Evolutionary conservation across 139 green algal genomes (phyloP).

Genomic region (Auxenochlorella protothecoides): DNA sequence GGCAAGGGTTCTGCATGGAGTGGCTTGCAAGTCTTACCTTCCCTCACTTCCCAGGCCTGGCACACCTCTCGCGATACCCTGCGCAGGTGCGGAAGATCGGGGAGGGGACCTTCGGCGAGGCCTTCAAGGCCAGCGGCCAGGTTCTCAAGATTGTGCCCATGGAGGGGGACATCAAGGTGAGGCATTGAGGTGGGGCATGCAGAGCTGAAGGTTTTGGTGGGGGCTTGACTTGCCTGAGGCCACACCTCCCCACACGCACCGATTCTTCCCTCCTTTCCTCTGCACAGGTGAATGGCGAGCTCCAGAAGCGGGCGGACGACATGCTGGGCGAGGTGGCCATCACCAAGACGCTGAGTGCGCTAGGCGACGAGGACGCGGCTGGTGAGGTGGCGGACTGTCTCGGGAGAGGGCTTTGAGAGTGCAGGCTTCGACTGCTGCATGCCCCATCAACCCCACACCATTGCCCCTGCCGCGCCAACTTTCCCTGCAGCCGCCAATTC

Average conservation of each 20-base stretch:
- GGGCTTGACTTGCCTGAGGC: no score
- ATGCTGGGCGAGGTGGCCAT: slow-evolving; percentile 68
- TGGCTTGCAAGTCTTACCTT: no score
- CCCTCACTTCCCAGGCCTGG: slow-evolving; percentile 1
- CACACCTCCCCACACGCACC: neutral
- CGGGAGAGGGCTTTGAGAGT: no score
- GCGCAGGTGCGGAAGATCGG: slow-evolving; percentile 48
- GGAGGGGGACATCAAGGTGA: slow-evolving; percentile 46
- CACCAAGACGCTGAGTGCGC: slow-evolving; percentile 46
- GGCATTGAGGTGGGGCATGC: neutral
- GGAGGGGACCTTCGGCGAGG: slow-evolving; percentile 92
- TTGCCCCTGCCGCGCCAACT: no score
- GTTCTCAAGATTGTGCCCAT: slow-evolving; percentile 94
- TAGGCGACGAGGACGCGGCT: slow-evolving; percentile 9
- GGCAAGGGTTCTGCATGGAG: neutral
- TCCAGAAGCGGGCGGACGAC: slow-evolving; percentile 61
- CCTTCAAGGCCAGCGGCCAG: slow-evolving; percentile 43
- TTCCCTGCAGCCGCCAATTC: slow-evolving; percentile 20
- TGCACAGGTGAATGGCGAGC: slow-evolving; percentile 55
- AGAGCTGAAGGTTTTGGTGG: no score
- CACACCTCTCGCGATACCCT: neutral
- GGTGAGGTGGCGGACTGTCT: no score
- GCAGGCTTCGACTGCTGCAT: no score
- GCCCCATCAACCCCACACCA: no score
- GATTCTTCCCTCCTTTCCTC: neutral